Base-by-base conservation (phyloP, 208 protist species). In the Leishmania turanica region DNA sequence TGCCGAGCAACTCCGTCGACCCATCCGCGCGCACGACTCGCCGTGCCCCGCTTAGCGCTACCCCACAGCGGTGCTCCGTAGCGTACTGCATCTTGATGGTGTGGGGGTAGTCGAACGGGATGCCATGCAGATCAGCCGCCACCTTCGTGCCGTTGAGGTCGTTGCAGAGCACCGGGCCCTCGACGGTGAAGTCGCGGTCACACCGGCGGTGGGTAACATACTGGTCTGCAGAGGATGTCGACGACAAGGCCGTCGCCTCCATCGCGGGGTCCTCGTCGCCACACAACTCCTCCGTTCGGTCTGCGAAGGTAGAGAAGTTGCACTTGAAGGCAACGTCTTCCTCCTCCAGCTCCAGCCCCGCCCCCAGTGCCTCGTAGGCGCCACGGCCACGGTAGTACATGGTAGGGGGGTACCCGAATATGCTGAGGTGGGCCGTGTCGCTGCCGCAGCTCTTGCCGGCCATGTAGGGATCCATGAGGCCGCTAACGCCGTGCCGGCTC, bases 301-400 rank as follows among this genome's bases (percentile, higher is more conserved):
- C 86, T 21, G 79, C 83, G 8, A 91, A 87, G 21, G 90, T 91
- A 45, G 90, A 47, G 76, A 95, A 95, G 79, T 93, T 94, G 75
- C 90, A 88, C 87, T 95, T 95, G 77, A 95, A 95, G 56, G 90
- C 90, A 17, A 95, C 85, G 62, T 95, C 92, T 42, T 84, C 84
- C 75, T 93, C 90, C 58, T 88, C 90, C 45, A 95, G 77, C 9
- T 74, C 70, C 17, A 95, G 79, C 11, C 88, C 90, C 0, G 92
- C 89, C 8, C 92, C 92, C 31, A 95, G 82, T 1, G 92, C 87
- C 58, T 95, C 92, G 71, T 92, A 95, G 45, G 85, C 92, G 6
- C 92, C 92, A 51, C 92, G 89, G 49, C 92, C 92, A 54, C 89
- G 77, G 84, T 95, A 95, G 81, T 94, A 95, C 53, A 74, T 69